These are phyloP conservation scores for Torrubiella hemipterigena DNA, from an alignment of 2,329 filamentous ascomycete species.

Conservation along the genomic window DNA sequence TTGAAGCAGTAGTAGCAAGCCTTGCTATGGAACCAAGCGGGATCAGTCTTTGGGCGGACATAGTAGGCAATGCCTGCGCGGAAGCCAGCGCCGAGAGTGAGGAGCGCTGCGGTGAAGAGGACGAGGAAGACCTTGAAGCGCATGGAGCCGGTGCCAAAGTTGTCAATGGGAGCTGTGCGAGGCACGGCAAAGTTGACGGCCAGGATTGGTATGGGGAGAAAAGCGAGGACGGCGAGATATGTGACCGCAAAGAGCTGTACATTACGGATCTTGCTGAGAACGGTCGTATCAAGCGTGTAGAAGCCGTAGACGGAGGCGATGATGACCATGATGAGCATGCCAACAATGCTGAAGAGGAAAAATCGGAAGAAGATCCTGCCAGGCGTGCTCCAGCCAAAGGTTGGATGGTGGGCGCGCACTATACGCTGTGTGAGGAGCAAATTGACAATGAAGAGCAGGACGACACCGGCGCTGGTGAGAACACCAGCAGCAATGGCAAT, in stretches of 20 bases:
- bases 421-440: slow-evolving; percentile 66
- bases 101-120: slow-evolving; percentile 41
- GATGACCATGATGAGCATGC: slow-evolving; percentile 55
- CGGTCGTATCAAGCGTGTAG: slow-evolving; percentile 47
- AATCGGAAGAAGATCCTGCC: slow-evolving; percentile 40
- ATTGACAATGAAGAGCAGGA: slow-evolving; percentile 69
- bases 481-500: slow-evolving; percentile 50
- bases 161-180: slow-evolving; percentile 31
- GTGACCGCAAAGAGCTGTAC: slow-evolving; percentile 56
- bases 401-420: slow-evolving; percentile 59
- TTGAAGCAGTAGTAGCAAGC: slow-evolving; percentile 72
- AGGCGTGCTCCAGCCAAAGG: slow-evolving; percentile 52
- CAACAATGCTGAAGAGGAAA: slow-evolving; percentile 44
- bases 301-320: slow-evolving; percentile 49
- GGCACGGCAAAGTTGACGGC: slow-evolving; percentile 37
- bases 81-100: slow-evolving; percentile 60
- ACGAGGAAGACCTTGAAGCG: slow-evolving; percentile 56
- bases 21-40: slow-evolving; percentile 60
- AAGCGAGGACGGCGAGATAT: slow-evolving; percentile 53
- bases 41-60: slow-evolving; percentile 32
- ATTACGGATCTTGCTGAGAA: slow-evolving; percentile 39
- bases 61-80: slow-evolving; percentile 48
- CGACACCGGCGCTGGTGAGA: slow-evolving; percentile 60
- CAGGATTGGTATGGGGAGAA: slow-evolving; percentile 50
- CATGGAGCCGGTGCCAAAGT: slow-evolving; percentile 51